Evolutionary conservation across 768 basidiomycete genomes (phyloP).

Genomic region (Butyriboletus loyo): DNA sequence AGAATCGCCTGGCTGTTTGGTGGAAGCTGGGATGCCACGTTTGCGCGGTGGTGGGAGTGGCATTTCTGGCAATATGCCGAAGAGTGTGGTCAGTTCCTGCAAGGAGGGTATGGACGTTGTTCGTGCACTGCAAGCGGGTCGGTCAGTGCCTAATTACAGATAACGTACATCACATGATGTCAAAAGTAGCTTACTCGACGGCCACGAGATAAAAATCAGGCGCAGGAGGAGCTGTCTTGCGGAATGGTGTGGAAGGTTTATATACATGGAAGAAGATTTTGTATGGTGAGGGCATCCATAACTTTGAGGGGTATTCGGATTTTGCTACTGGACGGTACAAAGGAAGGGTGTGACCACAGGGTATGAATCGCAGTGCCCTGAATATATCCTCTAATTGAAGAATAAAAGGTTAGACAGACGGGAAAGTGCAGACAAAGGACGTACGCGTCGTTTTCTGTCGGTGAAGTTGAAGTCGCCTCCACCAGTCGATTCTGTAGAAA

Average conservation of each 20-base stretch:
- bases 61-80: constrained; percentile 58
- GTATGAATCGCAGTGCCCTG: constrained; percentile 66
- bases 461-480: constrained; percentile 55
- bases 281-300: constrained; percentile 39
- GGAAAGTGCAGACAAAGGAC: constrained; percentile 14
- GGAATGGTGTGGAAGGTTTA: constrained; percentile 85
- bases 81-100: constrained; percentile 71
- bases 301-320: background rate
- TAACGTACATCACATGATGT: background rate
- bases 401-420: background rate
- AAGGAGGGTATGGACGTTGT: constrained; percentile 81
- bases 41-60: constrained; percentile 61
- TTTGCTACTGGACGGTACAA: constrained; percentile 25
- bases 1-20: constrained; percentile 1
- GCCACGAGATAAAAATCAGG: constrained; percentile 89
- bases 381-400: constrained; percentile 59
- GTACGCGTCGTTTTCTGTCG: constrained; percentile 55
- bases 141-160: constrained; percentile 2
- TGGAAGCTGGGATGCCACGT: constrained; percentile 12
- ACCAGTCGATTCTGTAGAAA: constrained; percentile 47
- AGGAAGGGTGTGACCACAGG: constrained; percentile 56
- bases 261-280: constrained; percentile 86
- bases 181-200: constrained; percentile 61
- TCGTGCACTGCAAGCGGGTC: constrained; percentile 55
- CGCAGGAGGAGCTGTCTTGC: constrained; percentile 67